Percentiles rank a stretch among this genome's conserved stretches.
Conservation (phyloP, 306 rosid species). For the Canavalia gladiata region DNA sequence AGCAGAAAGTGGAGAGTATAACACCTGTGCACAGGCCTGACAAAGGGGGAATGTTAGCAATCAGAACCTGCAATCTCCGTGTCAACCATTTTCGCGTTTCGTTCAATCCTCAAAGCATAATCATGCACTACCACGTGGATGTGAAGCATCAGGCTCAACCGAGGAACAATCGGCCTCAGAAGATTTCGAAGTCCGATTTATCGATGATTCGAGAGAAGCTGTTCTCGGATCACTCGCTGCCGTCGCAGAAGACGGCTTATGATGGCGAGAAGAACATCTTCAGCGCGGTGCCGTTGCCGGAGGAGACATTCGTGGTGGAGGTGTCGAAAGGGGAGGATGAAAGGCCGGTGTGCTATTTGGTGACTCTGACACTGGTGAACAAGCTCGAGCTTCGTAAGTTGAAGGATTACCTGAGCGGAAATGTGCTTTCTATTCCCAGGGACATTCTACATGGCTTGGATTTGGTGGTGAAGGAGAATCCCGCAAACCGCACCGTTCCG, state of each 20-base stretch:
- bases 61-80: slow-evolving; percentile 39
- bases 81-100: slow-evolving; percentile 61
- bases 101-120: slow-evolving; percentile 46
- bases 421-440: slow-evolving; percentile 54
- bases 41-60: slow-evolving; percentile 51
- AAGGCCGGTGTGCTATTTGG: slow-evolving; percentile 39
- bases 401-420: slow-evolving; percentile 59
- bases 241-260: slow-evolving; percentile 58
- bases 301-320: slow-evolving; percentile 57
- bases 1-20: background rate
- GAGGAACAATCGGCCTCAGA: slow-evolving; percentile 51
- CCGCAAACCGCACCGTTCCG: slow-evolving; percentile 53
- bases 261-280: slow-evolving; percentile 71
- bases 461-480: slow-evolving; percentile 76
- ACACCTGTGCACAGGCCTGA: slow-evolving; percentile 66
- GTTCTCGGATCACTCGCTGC: slow-evolving; percentile 53
- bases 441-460: slow-evolving; percentile 74
- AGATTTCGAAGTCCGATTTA: slow-evolving; percentile 56
- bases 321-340: slow-evolving; percentile 59
- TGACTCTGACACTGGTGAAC: slow-evolving; percentile 57
- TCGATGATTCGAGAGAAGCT: slow-evolving; percentile 61
- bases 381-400: slow-evolving; percentile 61
- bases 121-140: slow-evolving; percentile 65
- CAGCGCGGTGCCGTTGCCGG: slow-evolving; percentile 61
- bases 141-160: slow-evolving; percentile 52